These are phyloP conservation scores for Fraxinus paxiana DNA, from an alignment of 305 asterid genomes.

Conservation along the genomic window DNA sequence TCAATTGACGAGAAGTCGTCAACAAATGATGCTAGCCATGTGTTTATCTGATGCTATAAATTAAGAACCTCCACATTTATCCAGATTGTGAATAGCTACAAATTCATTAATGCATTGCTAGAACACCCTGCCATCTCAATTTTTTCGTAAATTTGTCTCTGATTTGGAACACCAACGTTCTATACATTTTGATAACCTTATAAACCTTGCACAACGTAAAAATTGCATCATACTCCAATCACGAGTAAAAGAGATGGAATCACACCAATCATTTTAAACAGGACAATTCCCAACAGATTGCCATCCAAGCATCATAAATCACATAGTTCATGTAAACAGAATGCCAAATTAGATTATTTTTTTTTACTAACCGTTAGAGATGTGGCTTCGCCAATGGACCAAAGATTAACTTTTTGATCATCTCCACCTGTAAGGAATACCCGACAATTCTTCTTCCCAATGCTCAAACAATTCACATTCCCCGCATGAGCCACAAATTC, in stretches of 20 bases:
- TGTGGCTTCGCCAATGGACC: conserved; percentile 92
- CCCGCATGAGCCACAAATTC: conserved; percentile 97
- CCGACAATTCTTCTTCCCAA: conserved; percentile 83
- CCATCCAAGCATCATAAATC: conserved; percentile 12
- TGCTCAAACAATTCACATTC: conserved; percentile 86
- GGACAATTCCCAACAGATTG: conserved; percentile 6
- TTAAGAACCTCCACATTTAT: conserved; percentile 4
- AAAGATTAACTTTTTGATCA: conserved; percentile 89
- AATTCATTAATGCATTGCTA: neutral
- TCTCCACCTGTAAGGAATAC: conserved; percentile 92
- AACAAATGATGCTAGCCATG: conserved; percentile 6
- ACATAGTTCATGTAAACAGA: conserved; percentile 1
- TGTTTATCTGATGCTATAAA: conserved; percentile 4
- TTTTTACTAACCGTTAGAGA: conserved; percentile 57
- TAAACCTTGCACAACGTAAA: neutral
- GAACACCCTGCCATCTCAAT: conserved; percentile 9
- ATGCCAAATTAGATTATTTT: neutral
- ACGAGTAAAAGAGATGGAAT: conserved; percentile 1
- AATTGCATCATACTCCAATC: neutral
- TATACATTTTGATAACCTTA: neutral
- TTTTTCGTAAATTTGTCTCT: neutral
- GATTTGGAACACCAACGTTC: neutral
- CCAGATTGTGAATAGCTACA: neutral
- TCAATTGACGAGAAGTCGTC: conserved; percentile 7
- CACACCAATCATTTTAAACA: neutral